Base-by-base conservation (phyloP, 2,329 filamentous ascomycete genomes). In the Botrytis pseudocinerea region DNA sequence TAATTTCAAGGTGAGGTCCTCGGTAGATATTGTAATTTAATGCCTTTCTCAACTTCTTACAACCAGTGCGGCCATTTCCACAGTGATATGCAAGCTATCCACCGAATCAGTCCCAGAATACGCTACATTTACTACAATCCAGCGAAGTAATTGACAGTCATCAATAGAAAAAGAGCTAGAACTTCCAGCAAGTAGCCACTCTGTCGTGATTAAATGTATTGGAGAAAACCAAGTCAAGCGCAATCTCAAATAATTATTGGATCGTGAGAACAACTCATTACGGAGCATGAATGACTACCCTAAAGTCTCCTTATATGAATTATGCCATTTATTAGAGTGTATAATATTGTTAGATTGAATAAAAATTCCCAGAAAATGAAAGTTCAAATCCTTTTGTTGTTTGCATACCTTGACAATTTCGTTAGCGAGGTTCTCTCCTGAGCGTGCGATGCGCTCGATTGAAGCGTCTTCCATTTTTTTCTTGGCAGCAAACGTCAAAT, bases 91-190 rank as follows among this genome's bases (percentile, higher is more conserved):
- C 12, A 51, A 1, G 1, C 25, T 5, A 51, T n/a, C 12, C 4
- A n/a, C 4, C 1, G 12, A 7, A 51, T 5, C 12, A 2, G 2
- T 51, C 48, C 5, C 25, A 16, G 22, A n/a, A 3, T 14, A n/a
- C 12, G 10, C 2, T 51, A 16, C 25, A 51, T 51, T 12, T n/a
- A n/a, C n/a, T n/a, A n/a, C n/a, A n/a, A n/a, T n/a, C n/a, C n/a
- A n/a, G n/a, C n/a, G n/a, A n/a, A 7, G n/a, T 2, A 16, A n/a
- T n/a, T 51, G 25, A n/a, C 48, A n/a, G 25, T 4, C 10, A 51
- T 1, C 0, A 14, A 16, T 7, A 12, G 5, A 14, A 6, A n/a
- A 0, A 51, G 10, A 6, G 10, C 2, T n/a, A 10, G 10, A 6
- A 51, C 0, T n/a, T n/a, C 10, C 48, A 51, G 48, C 10, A 51